Evolutionary conservation across 345 rosid genomes (phyloP).

Genomic region (Citrus glauca): DNA sequence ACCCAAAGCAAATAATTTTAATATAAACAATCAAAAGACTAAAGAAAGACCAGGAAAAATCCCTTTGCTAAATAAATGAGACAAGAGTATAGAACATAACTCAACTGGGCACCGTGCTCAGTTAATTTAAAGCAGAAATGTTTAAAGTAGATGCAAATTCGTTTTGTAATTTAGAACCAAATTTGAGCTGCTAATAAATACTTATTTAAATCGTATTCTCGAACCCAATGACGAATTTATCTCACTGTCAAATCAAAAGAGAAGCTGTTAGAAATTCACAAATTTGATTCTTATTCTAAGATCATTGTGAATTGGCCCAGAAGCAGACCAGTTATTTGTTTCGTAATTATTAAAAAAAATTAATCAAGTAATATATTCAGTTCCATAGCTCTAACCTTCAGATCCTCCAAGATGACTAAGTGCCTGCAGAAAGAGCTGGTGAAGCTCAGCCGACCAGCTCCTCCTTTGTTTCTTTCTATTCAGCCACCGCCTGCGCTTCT

Average conservation of each 20-base stretch:
- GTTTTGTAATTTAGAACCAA: neutral
- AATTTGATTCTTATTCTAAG: neutral
- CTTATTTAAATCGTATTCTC: neutral
- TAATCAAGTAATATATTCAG: too few species aligned
- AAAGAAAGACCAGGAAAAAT: neutral
- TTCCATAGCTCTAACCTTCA: conserved; percentile 39
- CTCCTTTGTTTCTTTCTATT: conserved; percentile 57
- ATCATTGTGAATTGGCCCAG: neutral
- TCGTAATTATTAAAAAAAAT: too few species aligned
- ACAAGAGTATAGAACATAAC: neutral
- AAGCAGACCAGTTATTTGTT: too few species aligned
- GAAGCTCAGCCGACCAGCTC: conserved; percentile 84
- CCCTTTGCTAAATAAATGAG: neutral
- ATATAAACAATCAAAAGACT: neutral
- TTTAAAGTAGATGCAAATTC: neutral
- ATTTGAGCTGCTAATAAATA: neutral
- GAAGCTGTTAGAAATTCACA: neutral
- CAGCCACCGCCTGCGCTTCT: conserved; percentile 23
- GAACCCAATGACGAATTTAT: neutral
- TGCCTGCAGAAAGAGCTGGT: conserved; percentile 61
- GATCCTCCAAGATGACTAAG: conserved; percentile 73
- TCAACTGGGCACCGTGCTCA: neutral
- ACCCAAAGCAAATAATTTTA: neutral
- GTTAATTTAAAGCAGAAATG: neutral
- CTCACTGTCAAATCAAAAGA: neutral